A percentile compares a stretch with the other conserved stretches of the same genome.
phyloP scores from a whole-genome alignment of 345 rosid species.

The Bruguiera parviflora region DNA sequence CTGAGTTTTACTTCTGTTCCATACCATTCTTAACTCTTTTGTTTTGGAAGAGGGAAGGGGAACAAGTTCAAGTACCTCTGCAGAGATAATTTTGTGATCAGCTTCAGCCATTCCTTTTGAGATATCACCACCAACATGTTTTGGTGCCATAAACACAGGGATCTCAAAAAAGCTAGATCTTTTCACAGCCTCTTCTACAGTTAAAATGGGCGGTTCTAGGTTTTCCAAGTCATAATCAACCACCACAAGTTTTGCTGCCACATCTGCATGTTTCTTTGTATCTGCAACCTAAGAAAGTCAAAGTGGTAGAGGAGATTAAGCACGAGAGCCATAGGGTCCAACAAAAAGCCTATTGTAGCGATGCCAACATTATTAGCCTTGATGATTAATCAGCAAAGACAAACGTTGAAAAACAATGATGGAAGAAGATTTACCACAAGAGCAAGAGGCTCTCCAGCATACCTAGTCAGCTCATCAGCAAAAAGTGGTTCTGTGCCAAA shows the following conservation, averaged over 20 bases:
- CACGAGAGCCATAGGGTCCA: neutral
- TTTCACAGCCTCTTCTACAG: conserved; percentile 73
- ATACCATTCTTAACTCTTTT: too few relatives aligned
- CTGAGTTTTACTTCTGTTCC: too few relatives aligned
- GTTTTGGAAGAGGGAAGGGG: neutral
- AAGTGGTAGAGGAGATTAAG: conserved; percentile 7
- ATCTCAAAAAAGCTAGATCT: conserved; percentile 70
- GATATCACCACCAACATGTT: conserved; percentile 60
- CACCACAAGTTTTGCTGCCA: conserved; percentile 56
- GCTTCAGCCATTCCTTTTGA: conserved; percentile 79
- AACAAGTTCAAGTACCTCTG: conserved; percentile 43
- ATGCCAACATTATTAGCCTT: neutral
- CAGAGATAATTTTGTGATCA: conserved; percentile 58
- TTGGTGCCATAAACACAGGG: conserved; percentile 47
- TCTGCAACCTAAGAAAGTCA: conserved; percentile 64
- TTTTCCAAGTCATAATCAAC: conserved; percentile 58
- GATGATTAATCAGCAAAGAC: neutral
- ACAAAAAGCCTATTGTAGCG: neutral
- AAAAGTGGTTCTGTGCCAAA: conserved; percentile 59
- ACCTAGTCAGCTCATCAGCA: conserved; percentile 56
- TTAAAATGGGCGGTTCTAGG: conserved; percentile 57
- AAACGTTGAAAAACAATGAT: neutral
- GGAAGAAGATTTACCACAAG: conserved; percentile 56
- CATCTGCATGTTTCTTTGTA: conserved; percentile 75
- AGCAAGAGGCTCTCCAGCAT: conserved; percentile 72